Base-by-base conservation (phyloP, 371 early-diverging fungal genomes). In the Mortierella sp. region DNA sequence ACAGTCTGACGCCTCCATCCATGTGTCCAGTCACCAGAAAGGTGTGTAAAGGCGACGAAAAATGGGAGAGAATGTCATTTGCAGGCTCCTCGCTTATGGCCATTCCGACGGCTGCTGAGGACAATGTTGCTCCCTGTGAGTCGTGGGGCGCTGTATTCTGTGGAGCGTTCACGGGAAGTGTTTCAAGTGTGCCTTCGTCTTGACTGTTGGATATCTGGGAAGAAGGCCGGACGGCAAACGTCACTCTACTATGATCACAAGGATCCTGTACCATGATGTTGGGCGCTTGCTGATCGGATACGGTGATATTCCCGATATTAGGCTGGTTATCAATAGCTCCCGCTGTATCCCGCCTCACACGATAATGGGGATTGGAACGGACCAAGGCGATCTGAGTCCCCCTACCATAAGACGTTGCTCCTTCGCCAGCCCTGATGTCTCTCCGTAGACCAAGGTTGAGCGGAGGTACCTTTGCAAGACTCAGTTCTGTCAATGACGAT, bases 291-390 rank as follows among this genome's bases (percentile, higher is more conserved):
- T 40, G 6, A 3, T 27, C 7, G 19, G 16, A 14, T 29, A 43
- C 2, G 27, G 10, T 25, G 25, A n/a, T 27, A 41, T 21, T 34
- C 29, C 57, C n/a, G n/a, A n/a, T n/a, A n/a, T n/a, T n/a, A n/a
- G n/a, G n/a, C n/a, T n/a, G n/a, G n/a, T n/a, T n/a, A 50, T 40
- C 5, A 41, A 17, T 41, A 8, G 40, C 27, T 14, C 21, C 40
- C 37, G 53, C 19, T 58, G 64, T 24, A n/a, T n/a, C n/a, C 41
- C 43, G 41, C 4, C 47, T 46, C 9, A 47, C 43, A n/a, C 80
- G 79, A 60, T 87, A 87, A 19, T 79, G 80, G 48, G 88, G 88
- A 63, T 87, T 87, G 1, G 85, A 87, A 10, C 84, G 81, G 14
- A 85, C 60, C 27, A 87, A 53, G 13, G 59, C 63, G 1, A 52